Base-by-base conservation (phyloP, 441 rosid genomes). In the Bruguiera hainesii region DNA sequence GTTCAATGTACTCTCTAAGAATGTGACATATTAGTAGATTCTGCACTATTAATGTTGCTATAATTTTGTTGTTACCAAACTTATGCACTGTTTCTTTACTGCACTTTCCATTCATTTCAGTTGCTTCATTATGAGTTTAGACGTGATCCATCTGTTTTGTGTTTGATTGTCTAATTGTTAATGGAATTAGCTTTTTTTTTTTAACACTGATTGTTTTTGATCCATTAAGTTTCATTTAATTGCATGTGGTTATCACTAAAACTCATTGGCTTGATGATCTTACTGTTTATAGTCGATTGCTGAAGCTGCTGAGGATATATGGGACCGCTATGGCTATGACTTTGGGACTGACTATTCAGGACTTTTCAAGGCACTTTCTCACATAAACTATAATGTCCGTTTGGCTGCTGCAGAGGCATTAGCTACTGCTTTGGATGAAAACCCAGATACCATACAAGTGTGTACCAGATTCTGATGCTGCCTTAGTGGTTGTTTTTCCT, bases 371-470 rank as follows among this genome's bases (percentile, higher is more conserved):
- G 82, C 78, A 56, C 79, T 79, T 37, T 71, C 79, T 61, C 81
- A 82, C 62, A 65, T 80, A 65, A 87, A 93, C 79, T 87, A 89
- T 69, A 93, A 93, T 75, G 98, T 91, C 63, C 90, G 98, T 20
- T 67, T 85, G 78, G 93, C 98, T 74, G 91, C 97, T 57, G 97
- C 99, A 4, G 98, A 96, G 86, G 98, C 97, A 77, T 84, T 96
- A 73, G 98, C 98, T 78, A 86, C 96, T 82, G 98, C 98, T 67
- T 80, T 96, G 83, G 98, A 96, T 84, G 99, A 96, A 81, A 77
- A 75, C 56, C 98, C 98, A 25, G 83, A 91, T 73, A 77, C 96
- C 56, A 89, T 88, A 76, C 98, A 93, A 95, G 98, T 90, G 50
- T 58, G 65, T 73, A 65, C 29, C 60, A 55, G 25, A 20, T 63